phyloP scores from a whole-genome alignment of 2,329 filamentous ascomycete genomes.

The Hypoxylon sp. region DNA sequence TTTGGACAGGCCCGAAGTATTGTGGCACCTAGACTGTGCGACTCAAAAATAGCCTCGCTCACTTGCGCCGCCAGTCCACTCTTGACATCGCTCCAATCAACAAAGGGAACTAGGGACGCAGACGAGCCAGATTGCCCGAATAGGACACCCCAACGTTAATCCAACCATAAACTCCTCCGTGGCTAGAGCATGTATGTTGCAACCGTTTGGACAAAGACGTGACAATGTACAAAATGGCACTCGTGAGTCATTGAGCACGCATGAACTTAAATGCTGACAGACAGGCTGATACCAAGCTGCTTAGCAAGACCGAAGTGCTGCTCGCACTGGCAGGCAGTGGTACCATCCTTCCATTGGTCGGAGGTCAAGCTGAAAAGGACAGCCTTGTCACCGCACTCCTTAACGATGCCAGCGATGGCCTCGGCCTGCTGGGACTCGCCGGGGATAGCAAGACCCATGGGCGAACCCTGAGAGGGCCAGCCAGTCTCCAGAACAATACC shows the following conservation, averaged over 20 bases:
- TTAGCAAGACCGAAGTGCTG: slow-evolving; percentile 68
- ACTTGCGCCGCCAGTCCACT: slow-evolving; percentile 31
- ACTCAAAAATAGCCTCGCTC: slow-evolving; percentile 36
- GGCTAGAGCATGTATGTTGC: slow-evolving; percentile 29
- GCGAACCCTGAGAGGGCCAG: slow-evolving; percentile 79
- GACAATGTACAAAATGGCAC: slow-evolving; percentile 38
- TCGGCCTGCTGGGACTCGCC: slow-evolving; percentile 73
- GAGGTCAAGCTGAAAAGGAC: slow-evolving; percentile 86
- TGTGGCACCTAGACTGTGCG: slow-evolving; percentile 44
- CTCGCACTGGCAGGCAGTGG: slow-evolving; percentile 76
- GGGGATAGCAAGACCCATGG: slow-evolving; percentile 80
- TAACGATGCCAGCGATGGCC: slow-evolving; percentile 79
- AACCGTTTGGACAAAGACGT: slow-evolving; percentile 40
- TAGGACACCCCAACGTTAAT: slow-evolving; percentile 17
- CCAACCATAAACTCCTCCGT: slow-evolving; percentile 27
- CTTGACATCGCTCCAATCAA: slow-evolving; percentile 32
- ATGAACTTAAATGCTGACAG: slow-evolving; percentile 11
- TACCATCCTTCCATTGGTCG: slow-evolving; percentile 84
- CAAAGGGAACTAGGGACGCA: slow-evolving; percentile 38
- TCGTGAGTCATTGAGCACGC: slow-evolving; percentile 5
- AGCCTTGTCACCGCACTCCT: slow-evolving; percentile 73
- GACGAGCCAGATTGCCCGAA: slow-evolving; percentile 9
- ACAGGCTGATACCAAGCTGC: slow-evolving; percentile 46
- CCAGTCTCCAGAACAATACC: slow-evolving; percentile 89
- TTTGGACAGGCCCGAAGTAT: slow-evolving; percentile 44